Evolutionary conservation across 768 basidiomycete genomes (phyloP).

Genomic region (Russula sp.): DNA sequence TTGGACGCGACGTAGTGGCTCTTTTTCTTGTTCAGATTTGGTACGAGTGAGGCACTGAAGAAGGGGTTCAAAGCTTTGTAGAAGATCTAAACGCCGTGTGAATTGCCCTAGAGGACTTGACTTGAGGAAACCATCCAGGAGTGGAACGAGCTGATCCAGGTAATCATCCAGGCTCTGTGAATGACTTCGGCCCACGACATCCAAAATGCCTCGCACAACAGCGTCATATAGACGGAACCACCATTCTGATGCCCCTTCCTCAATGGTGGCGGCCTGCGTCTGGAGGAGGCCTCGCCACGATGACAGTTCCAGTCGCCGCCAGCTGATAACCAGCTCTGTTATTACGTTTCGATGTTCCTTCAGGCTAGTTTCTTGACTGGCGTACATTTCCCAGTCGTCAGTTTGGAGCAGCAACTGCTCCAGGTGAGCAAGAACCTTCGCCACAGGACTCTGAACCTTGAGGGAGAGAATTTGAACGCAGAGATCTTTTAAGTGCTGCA

Average conservation of each 20-base stretch:
- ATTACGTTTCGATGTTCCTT: slow-evolving; percentile 56
- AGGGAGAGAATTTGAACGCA: slow-evolving; percentile 60
- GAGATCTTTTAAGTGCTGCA: slow-evolving; percentile 72
- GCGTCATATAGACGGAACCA: slow-evolving; percentile 90
- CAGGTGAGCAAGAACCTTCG: slow-evolving; percentile 71
- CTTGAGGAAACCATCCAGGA: slow-evolving; percentile 74
- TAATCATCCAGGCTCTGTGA: slow-evolving; percentile 40
- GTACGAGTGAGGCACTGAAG: slow-evolving; percentile 31
- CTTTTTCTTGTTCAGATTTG: slow-evolving; percentile 29
- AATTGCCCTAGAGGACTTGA: slow-evolving; percentile 83
- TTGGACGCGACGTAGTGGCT: slow-evolving; percentile 42
- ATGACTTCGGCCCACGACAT: slow-evolving; percentile 37
- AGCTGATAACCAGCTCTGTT: slow-evolving; percentile 70
- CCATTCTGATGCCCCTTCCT: slow-evolving; percentile 53
- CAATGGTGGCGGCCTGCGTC: slow-evolving; percentile 48
- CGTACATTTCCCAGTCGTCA: slow-evolving; percentile 95
- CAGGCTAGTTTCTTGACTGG: slow-evolving; percentile 86
- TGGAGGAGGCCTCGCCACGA: slow-evolving; percentile 81
- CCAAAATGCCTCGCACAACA: slow-evolving; percentile 53
- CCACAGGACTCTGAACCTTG: slow-evolving; percentile 61
- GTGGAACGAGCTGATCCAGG: slow-evolving; percentile 57
- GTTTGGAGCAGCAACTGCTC: slow-evolving; percentile 82
- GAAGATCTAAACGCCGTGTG: slow-evolving; percentile 52
- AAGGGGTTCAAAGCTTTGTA: slow-evolving; percentile 60
- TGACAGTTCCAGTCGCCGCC: slow-evolving; percentile 84